Evolutionary conservation across 2,329 filamentous ascomycete genomes (phyloP), one percentile per base, ranked within the genome.

Genomic region (Fusarium newnesense): DNA sequence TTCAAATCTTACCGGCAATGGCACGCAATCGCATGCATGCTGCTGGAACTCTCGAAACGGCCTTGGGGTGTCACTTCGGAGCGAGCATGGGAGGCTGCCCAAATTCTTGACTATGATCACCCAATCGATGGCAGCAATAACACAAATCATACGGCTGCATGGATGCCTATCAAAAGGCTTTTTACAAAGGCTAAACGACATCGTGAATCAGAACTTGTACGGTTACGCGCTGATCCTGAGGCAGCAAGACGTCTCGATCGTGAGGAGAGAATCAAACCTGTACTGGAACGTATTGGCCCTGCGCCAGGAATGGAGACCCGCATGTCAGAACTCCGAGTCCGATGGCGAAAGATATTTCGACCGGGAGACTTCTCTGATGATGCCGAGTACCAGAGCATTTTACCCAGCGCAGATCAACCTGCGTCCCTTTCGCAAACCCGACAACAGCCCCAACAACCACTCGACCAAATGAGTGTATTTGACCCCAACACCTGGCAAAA

Each of bases 11-110:
- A 74, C 42, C 53, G 72, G 1, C 72, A 74, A 47, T 74, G 72
- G 72, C 71, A 74, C 26, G 72, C 72, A 13, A 74, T 74, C 16
- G 72, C 72, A 2, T 74, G 72, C 28, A 72, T 74, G 72, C 71
- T 74, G 2, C 60, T 74, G 2, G 72, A 74, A 21, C 56, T 74
- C 16, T 72, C 72, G 4, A 65, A 67, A 12, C 60, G 72, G 16
- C 68, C 72, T 6, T 74, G 72, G 72, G 60, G 59, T 2, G 60
- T 74, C 21, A 74, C 69, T 4, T 74, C 72, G 10, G 72, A 74
- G 16, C 63, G 72, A 24, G 72, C 72, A 9, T 74, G 72, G 72
- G 72, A 74, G n/a, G 72, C 72, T 15, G 60, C 72, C 16, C 72
- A 74, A 42, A 74, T 74, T 30, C 56, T 74, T 36, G 71, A 72